Base-by-base conservation (phyloP, 495 filamentous ascomycete genomes). In the Elasticomyces elasticus region DNA sequence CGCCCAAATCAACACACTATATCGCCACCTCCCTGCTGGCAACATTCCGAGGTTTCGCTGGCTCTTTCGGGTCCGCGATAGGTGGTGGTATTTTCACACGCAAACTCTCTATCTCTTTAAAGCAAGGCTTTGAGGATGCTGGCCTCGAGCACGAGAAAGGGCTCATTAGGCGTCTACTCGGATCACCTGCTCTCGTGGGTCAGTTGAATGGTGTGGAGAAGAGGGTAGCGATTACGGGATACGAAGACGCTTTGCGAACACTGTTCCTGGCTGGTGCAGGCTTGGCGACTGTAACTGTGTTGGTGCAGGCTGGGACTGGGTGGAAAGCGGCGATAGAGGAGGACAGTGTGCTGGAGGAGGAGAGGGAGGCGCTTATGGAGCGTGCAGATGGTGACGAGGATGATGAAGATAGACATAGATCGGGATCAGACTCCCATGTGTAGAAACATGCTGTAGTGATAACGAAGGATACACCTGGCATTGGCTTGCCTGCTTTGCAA, bases 21-120 rank as follows among this genome's bases (percentile, higher is more conserved):
- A 79, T 90, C 55, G 80, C 82, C 19, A 85, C 78, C 1, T 77
- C 83, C 1, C 65, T 91, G 24, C 57, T 89, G 0, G 76, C 82
- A 6, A 89, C 84, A 4, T 86, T 86, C 60, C 72, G 86, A 0
- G 84, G 84, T 9, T 84, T 88, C 54, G 84, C 85, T 0, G 85
- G 83, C 2, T 80, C 76, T 52, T 89, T 89, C 56, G 86, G 86
- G 0, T 82, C 81, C 13, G 81, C 85, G 0, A 83, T 87, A 19
- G 86, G 86, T 6, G 86, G 86, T 0, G 86, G 86, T 0, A 72
- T 87, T 27, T 91, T 89, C 63, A 69, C 73, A 10, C 75, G 86
- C 2, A 69, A 77, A 6, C 63, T 89, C 38, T 73, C 76, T n/a
- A 61, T 47, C 0, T 65, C 71, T 1, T 67, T 91, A 0, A 72